These are phyloP conservation scores for Candida bentonensis DNA, from an alignment of 805 yeast species.

Conservation along the genomic window DNA sequence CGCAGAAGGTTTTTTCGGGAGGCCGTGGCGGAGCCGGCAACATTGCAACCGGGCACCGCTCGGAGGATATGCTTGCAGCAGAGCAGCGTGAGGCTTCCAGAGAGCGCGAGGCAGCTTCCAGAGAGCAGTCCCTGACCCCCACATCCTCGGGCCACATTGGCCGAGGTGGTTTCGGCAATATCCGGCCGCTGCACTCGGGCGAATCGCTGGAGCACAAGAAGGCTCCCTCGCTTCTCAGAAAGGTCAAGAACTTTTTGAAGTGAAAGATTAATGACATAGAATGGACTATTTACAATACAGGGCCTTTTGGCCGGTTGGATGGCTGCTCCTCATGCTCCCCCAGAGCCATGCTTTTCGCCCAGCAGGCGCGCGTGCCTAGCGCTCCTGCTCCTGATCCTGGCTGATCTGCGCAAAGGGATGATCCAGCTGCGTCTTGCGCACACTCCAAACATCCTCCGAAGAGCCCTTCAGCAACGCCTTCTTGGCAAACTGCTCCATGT, in stretches of 20 bases:
- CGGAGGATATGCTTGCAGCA: neutral
- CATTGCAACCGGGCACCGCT: slow-evolving; percentile 21
- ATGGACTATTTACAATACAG: too few relatives aligned
- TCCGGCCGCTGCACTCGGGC: neutral
- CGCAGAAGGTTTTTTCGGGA: slow-evolving; percentile 43
- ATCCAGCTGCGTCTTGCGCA: slow-evolving; percentile 23
- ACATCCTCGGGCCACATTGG: neutral
- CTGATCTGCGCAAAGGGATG: slow-evolving; percentile 25
- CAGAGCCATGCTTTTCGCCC: too few relatives aligned
- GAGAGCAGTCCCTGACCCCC: neutral
- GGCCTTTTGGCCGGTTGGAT: too few relatives aligned
- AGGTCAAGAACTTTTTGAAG: slow-evolving; percentile 1
- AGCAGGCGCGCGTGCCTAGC: too few relatives aligned
- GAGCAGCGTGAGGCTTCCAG: slow-evolving; percentile 2
- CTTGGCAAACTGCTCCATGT: slow-evolving; percentile 46
- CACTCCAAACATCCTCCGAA: slow-evolving; percentile 77
- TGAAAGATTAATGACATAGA: too few relatives aligned
- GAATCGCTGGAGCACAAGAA: neutral
- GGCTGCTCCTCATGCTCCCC: too few relatives aligned
- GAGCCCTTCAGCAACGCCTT: slow-evolving; percentile 48
- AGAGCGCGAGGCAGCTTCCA: neutral
- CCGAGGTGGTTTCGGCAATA: neutral
- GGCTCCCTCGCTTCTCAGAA: neutral
- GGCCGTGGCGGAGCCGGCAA: slow-evolving; percentile 76
- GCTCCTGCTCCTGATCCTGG: too few relatives aligned